phyloP scores from a whole-genome alignment of 2,329 filamentous ascomycete genomes.

The Monosporascus sp. region DNA sequence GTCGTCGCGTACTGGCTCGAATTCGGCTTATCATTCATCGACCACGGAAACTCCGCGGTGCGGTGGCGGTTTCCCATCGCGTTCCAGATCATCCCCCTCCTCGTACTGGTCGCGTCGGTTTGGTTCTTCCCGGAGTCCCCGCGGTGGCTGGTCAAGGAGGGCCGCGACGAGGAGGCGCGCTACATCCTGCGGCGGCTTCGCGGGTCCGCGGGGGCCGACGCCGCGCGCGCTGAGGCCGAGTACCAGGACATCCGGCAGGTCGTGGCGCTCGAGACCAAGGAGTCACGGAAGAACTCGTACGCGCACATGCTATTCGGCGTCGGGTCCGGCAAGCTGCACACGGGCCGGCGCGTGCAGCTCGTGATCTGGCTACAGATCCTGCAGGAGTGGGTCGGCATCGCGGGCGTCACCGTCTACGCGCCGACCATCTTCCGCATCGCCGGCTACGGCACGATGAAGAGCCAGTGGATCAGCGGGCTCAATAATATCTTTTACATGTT shows the following conservation, averaged over 20 bases:
- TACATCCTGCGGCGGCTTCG: conserved; percentile 61
- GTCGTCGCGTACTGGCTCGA: conserved; percentile 57
- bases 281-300: conserved; percentile 52
- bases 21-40: conserved; percentile 56
- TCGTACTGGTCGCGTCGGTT: conserved; percentile 49
- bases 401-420: conserved; percentile 59
- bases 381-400: conserved; percentile 66
- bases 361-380: conserved; percentile 68
- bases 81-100: conserved; percentile 62
- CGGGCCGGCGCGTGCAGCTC: conserved; percentile 61
- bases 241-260: conserved; percentile 64
- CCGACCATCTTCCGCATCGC: conserved; percentile 60
- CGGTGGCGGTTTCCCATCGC: conserved; percentile 65
- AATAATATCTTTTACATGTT: conserved; percentile 52
- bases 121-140: conserved; percentile 69
- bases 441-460: conserved; percentile 55
- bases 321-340: conserved; percentile 60
- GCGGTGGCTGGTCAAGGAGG: conserved; percentile 61
- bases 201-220: conserved; percentile 49
- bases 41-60: conserved; percentile 51
- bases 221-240: conserved; percentile 52
- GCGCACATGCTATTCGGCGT: conserved; percentile 61
- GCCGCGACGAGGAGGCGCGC: conserved; percentile 60
- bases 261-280: conserved; percentile 56
- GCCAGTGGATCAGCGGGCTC: conserved; percentile 57